Conservation (phyloP, 352 stramenopile species). For the Blastocystis sp. region DNA sequence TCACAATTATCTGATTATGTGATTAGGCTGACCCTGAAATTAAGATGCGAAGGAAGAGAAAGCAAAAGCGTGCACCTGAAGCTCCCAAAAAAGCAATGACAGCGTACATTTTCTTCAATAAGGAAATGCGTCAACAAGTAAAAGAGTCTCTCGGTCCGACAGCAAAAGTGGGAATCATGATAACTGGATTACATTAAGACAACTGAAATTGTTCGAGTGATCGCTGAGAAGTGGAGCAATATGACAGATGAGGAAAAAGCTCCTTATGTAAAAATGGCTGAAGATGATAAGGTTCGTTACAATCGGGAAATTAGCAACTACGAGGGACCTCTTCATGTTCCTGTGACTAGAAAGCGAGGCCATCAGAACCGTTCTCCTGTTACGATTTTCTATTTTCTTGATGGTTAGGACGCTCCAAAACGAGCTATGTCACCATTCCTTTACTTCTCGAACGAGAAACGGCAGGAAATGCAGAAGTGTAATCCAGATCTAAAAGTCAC, state of each 20-base stretch:
- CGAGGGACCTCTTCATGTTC: constrained; percentile 78
- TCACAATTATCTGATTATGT: neutral
- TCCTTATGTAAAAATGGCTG: constrained; percentile 82
- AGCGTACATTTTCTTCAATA: constrained; percentile 83
- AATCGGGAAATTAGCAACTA: constrained; percentile 80
- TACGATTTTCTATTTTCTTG: neutral
- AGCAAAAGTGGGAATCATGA: constrained; percentile 69
- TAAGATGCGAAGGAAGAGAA: constrained; percentile 61
- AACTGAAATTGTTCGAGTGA: constrained; percentile 82
- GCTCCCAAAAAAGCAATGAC: constrained; percentile 80
- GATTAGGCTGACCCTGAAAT: neutral
- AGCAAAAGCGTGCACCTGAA: constrained; percentile 78
- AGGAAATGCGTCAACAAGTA: constrained; percentile 81
- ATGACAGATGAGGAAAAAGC: constrained; percentile 79
- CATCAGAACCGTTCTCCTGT: constrained; percentile 77
- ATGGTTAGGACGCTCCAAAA: constrained; percentile 75
- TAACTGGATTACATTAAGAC: constrained; percentile 61
- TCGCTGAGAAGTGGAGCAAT: constrained; percentile 79
- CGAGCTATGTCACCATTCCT: constrained; percentile 85
- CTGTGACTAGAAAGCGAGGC: constrained; percentile 81
- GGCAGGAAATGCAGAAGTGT: constrained; percentile 78
- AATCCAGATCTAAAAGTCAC: constrained; percentile 88
- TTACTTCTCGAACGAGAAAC: constrained; percentile 83
- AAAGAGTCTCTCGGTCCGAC: constrained; percentile 76
- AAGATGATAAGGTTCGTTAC: constrained; percentile 85